These are phyloP conservation scores for Penicillium parvum DNA, from an alignment of 495 filamentous ascomycete genomes.

Conservation along the genomic window DNA sequence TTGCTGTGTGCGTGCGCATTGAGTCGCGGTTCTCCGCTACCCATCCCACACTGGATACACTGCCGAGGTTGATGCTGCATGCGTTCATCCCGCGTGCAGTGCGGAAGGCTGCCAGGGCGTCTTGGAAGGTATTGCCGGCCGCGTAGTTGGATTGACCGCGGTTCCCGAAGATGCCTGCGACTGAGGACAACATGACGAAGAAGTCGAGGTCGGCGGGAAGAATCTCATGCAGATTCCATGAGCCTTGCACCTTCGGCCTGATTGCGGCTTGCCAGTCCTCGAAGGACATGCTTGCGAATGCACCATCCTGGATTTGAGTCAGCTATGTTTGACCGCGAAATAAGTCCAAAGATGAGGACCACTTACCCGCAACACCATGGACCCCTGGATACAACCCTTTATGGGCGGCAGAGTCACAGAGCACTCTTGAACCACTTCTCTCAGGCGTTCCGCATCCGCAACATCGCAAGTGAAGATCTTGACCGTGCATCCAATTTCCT, in stretches of 20 bases:
- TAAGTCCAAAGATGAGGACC: neutral
- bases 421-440: conserved; percentile 6
- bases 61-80: conserved; percentile 51
- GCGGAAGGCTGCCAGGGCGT: conserved; percentile 34
- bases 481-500: conserved; percentile 12
- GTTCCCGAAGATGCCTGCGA: conserved; percentile 30
- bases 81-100: conserved; percentile 19
- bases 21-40: conserved; percentile 33
- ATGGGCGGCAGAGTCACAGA: conserved; percentile 24
- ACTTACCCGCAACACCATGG: conserved; percentile 36
- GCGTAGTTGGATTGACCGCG: conserved; percentile 53
- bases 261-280: conserved; percentile 23
- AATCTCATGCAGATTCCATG: conserved; percentile 27
- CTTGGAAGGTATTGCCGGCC: conserved; percentile 47
- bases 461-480: conserved; percentile 18
- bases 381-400: conserved; percentile 36
- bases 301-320: conserved; percentile 24
- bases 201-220: conserved; percentile 26
- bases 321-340: neutral
- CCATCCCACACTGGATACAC: conserved; percentile 54
- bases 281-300: conserved; percentile 38
- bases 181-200: conserved; percentile 38
- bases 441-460: conserved; percentile 16
- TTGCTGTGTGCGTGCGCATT: conserved; percentile 10
- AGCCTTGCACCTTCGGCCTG: conserved; percentile 22